These are phyloP conservation scores for Podospora anserina DNA, from an alignment of 495 filamentous ascomycete species.

Conservation along the genomic window DNA sequence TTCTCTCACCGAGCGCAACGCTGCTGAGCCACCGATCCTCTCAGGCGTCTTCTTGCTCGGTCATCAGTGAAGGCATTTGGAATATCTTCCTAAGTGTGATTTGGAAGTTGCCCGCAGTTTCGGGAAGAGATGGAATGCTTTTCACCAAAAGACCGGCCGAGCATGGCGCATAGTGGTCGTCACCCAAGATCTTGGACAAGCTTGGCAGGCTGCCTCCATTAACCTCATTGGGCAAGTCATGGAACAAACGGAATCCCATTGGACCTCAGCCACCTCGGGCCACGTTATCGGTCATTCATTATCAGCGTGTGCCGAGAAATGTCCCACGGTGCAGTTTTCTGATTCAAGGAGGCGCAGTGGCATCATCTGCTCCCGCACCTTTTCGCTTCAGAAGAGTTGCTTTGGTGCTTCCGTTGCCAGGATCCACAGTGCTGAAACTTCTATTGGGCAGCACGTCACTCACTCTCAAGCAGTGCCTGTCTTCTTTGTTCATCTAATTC, in stretches of 20 bases:
- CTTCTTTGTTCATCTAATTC: neutral
- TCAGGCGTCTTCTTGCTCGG: neutral
- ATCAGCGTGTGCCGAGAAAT: constrained; percentile 11
- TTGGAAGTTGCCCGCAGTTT: neutral
- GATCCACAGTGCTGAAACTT: constrained; percentile 20
- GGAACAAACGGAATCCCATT: neutral
- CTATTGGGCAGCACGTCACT: constrained; percentile 14
- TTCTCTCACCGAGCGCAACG: neutral
- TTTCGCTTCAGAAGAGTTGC: neutral
- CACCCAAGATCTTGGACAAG: neutral
- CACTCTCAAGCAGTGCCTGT: constrained; percentile 2
- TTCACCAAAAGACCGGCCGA: no score
- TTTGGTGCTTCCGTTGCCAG: neutral
- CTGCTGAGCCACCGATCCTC: neutral
- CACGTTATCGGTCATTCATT: constrained; percentile 10
- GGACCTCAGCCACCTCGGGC: constrained; percentile 7
- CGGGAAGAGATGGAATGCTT: neutral
- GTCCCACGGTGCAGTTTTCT: constrained; percentile 8
- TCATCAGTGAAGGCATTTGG: neutral
- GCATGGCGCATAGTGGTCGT: neutral
- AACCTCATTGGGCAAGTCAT: constrained; percentile 4
- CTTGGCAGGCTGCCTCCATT: constrained; percentile 8
- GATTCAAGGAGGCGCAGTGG: constrained; percentile 13
- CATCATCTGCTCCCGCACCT: neutral
- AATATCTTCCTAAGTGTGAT: neutral